Conservation (phyloP, 495 filamentous ascomycete genomes). For the Hyphodiscus hymeniophilus region DNA sequence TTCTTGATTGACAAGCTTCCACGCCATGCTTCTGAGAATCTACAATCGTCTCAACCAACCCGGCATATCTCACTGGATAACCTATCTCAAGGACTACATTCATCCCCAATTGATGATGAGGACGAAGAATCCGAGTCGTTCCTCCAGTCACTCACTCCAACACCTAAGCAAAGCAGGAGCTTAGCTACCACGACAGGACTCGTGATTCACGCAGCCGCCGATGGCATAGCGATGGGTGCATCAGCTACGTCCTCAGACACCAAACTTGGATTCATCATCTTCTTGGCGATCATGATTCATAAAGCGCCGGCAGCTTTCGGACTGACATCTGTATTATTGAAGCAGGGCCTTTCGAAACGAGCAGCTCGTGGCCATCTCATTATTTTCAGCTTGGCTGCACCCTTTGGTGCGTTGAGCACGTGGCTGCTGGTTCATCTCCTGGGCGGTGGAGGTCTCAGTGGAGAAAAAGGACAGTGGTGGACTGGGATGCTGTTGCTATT, state of each 20-base stretch:
- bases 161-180: slow-evolving; percentile 42
- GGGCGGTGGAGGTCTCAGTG: slow-evolving; percentile 37
- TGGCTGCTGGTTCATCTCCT: slow-evolving; percentile 70
- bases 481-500: slow-evolving; percentile 90
- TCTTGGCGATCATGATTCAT: slow-evolving; percentile 93
- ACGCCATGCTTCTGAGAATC: slow-evolving; percentile 50
- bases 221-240: slow-evolving; percentile 91
- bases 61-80: slow-evolving; percentile 76
- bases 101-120: slow-evolving; percentile 12
- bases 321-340: slow-evolving; percentile 77
- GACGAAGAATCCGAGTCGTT: slow-evolving; percentile 46
- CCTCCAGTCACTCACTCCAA: slow-evolving; percentile 37
- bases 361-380: slow-evolving; percentile 77
- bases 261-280: slow-evolving; percentile 79
- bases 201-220: slow-evolving; percentile 95
- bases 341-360: slow-evolving; percentile 81
- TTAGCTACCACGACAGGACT: slow-evolving; percentile 80
- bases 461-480: slow-evolving; percentile 56
- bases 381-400: slow-evolving; percentile 86
- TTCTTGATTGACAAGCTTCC: slow-evolving; percentile 90
- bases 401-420: slow-evolving; percentile 74
- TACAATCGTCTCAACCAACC: slow-evolving; percentile 43
- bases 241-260: slow-evolving; percentile 63
- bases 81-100: slow-evolving; percentile 46
- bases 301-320: slow-evolving; percentile 97